Evolutionary conservation across 768 basidiomycete species (phyloP).

Genomic region (Xerocomellus dryophilus): DNA sequence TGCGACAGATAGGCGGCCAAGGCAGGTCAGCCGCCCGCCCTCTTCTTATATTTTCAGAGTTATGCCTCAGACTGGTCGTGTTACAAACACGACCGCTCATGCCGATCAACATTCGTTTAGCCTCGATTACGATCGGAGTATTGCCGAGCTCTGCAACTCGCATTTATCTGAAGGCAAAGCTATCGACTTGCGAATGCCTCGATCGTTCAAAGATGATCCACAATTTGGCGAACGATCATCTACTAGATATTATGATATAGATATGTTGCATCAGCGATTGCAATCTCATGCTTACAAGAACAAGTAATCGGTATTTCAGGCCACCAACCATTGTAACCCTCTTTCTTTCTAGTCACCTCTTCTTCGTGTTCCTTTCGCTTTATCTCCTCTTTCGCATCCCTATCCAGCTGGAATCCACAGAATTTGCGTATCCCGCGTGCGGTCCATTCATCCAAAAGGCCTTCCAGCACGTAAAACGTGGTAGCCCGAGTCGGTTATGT

Average conservation of each 20-base stretch:
- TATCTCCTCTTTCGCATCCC: too few relatives aligned
- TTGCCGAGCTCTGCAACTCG: background rate
- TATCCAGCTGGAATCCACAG: too few relatives aligned
- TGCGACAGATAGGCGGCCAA: background rate
- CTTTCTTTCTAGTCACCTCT: background rate
- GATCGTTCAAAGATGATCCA: background rate
- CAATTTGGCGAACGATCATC: background rate
- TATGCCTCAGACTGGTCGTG: constrained; percentile 7
- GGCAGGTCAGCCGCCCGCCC: background rate
- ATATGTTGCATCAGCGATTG: background rate
- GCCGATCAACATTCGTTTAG: too few relatives aligned
- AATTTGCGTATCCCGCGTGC: too few relatives aligned
- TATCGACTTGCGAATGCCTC: background rate
- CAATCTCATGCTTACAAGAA: too few relatives aligned
- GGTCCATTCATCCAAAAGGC: too few relatives aligned
- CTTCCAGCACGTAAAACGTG: too few relatives aligned
- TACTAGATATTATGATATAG: too few relatives aligned
- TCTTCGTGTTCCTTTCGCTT: too few relatives aligned
- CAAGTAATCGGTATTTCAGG: background rate
- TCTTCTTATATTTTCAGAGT: constrained; percentile 12
- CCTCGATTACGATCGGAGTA: background rate
- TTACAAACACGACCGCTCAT: constrained; percentile 6
- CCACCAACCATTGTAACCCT: background rate
- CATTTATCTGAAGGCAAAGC: background rate
- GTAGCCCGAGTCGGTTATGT: too few relatives aligned